Percentiles rank a stretch among this genome's conserved stretches.
Conservation (phyloP, 2,329 filamentous ascomycete species). For the Nannizziopsis arthrosporioides region DNA sequence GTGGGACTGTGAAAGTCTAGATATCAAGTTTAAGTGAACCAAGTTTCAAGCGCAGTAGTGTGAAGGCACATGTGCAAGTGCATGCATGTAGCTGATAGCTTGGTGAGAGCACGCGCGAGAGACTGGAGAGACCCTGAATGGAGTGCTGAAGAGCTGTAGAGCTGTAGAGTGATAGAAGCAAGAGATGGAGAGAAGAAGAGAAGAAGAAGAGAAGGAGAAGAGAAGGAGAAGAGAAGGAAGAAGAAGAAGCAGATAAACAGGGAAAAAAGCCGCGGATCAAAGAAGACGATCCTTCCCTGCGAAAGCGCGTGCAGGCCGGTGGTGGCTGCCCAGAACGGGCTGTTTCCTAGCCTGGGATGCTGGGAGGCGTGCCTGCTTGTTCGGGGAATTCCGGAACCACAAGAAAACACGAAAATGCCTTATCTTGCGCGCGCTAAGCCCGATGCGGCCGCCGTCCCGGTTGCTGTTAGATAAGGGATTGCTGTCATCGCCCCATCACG, state of each 20-base stretch:
- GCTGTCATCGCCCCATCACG: constrained; percentile 2
- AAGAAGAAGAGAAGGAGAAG: background rate
- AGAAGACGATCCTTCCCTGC: background rate
- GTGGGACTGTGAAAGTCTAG: background rate
- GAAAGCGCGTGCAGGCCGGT: background rate
- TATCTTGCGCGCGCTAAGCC: constrained; percentile 6
- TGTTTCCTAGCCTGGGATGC: background rate
- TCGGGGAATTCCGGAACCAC: constrained; percentile 2
- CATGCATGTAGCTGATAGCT: no score
- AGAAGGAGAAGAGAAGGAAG: background rate
- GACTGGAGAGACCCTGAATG: background rate
- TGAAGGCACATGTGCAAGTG: no score
- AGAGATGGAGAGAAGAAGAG: background rate
- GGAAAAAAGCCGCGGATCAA: no score
- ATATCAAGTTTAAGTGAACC: no score
- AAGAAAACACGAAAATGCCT: constrained; percentile 6
- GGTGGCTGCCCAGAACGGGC: background rate
- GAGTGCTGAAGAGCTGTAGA: background rate
- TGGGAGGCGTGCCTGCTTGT: background rate
- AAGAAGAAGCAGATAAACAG: background rate
- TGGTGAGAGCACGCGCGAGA: no score
- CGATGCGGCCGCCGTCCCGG: background rate
- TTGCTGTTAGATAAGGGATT: constrained; percentile 7
- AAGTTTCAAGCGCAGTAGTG: no score
- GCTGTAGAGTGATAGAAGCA: background rate